phyloP scores from a whole-genome alignment of 768 basidiomycete genomes.

The Lepiota venenata region DNA sequence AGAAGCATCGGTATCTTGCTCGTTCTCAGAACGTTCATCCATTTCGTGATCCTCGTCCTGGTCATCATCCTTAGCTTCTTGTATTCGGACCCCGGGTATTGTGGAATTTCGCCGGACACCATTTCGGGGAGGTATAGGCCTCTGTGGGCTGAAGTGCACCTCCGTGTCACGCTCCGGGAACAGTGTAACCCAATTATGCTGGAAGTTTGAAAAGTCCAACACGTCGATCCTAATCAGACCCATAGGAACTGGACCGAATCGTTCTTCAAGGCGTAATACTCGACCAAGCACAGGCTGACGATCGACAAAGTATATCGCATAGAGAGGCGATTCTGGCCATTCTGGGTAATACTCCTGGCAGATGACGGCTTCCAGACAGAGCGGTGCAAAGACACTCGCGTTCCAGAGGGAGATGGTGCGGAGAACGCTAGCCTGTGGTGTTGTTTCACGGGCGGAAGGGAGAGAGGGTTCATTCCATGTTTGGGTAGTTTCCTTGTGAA shows the following conservation, averaged over 20 bases:
- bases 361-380: constrained; percentile 12
- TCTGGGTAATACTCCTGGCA: constrained; percentile 17
- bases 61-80: neutral
- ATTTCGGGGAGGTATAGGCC: neutral
- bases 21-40: neutral
- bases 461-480: constrained; percentile 17
- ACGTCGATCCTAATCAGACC: constrained; percentile 20
- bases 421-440: constrained; percentile 21
- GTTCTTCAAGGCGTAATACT: constrained; percentile 13
- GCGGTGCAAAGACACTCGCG: neutral
- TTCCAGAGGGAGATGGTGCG: constrained; percentile 12
- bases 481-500: constrained; percentile 13
- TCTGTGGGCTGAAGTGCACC: neutral
- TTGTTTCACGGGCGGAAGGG: neutral
- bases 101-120: neutral
- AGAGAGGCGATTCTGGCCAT: constrained; percentile 19
- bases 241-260: constrained; percentile 20
- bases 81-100: no score
- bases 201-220: constrained; percentile 14
- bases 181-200: neutral
- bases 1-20: neutral
- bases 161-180: constrained; percentile 2
- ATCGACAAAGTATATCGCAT: constrained; percentile 24
- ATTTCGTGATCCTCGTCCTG: neutral
- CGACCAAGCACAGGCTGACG: constrained; percentile 5